Conservation (phyloP, 2,329 filamentous ascomycete species). For the Colletotrichum tanaceti region DNA sequence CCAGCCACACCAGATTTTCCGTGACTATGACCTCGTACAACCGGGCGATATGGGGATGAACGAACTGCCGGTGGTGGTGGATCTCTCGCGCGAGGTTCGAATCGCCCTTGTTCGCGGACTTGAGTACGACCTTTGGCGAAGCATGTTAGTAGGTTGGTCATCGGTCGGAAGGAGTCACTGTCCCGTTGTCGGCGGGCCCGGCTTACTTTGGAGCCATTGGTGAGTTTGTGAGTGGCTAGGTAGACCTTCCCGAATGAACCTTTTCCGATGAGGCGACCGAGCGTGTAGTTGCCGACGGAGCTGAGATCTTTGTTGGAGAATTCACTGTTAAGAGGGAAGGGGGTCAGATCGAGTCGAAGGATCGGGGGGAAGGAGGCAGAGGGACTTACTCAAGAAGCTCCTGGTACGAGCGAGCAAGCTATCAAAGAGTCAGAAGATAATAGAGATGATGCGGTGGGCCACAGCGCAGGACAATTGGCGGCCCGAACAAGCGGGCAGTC, state of each 20-base stretch:
- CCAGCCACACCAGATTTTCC: slow-evolving; percentile 93
- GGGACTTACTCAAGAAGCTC: slow-evolving; percentile 88
- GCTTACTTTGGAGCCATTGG: slow-evolving; percentile 93
- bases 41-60: slow-evolving; percentile 95
- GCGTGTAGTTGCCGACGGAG: slow-evolving; percentile 92
- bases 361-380: neutral
- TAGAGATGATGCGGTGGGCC: neutral
- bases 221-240: slow-evolving; percentile 94
- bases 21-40: slow-evolving; percentile 99
- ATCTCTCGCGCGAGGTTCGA: slow-evolving; percentile 97
- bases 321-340: slow-evolving; percentile 69
- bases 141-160: slow-evolving; percentile 33
- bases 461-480: slow-evolving; percentile 8
- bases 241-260: slow-evolving; percentile 99
- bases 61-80: slow-evolving; percentile 97
- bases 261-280: slow-evolving; percentile 94
- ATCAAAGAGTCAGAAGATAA: slow-evolving; percentile 3
- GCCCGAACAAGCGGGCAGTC: neutral
- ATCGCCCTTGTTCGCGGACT: slow-evolving; percentile 96
- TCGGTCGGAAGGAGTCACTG: neutral
- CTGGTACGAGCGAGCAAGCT: slow-evolving; percentile 98
- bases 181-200: neutral
- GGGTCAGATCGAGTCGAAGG: neutral
- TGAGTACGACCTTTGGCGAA: slow-evolving; percentile 84
- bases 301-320: slow-evolving; percentile 92